Percentiles rank a stretch among this genome's conserved stretches.
These are phyloP conservation scores for Geranium brycei DNA, from an alignment of 345 rosid genomes.

Conservation along the genomic window DNA sequence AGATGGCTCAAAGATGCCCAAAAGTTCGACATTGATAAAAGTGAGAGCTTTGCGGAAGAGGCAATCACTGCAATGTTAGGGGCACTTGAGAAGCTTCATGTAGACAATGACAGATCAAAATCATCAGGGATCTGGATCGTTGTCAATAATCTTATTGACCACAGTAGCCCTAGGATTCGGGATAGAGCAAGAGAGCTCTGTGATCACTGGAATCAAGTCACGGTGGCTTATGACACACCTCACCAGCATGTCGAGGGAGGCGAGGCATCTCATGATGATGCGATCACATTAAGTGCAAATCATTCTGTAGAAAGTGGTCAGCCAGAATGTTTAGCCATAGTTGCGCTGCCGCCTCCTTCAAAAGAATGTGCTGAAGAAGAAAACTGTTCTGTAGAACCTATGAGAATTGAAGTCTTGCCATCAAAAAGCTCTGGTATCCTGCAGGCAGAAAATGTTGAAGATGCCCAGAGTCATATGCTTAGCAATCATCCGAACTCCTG, in stretches of 20 bases:
- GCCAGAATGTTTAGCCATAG: slow-evolving; percentile 21
- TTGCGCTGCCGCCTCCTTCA: slow-evolving; percentile 22
- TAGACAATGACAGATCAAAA: slow-evolving; percentile 45
- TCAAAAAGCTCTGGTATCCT: slow-evolving; percentile 23
- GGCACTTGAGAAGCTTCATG: slow-evolving; percentile 61
- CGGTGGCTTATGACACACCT: slow-evolving; percentile 15
- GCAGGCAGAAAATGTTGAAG: slow-evolving; percentile 25
- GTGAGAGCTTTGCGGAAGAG: slow-evolving; percentile 52
- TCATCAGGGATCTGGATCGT: slow-evolving; percentile 71
- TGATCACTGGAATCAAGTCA: slow-evolving; percentile 43
- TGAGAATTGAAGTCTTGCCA: slow-evolving; percentile 20
- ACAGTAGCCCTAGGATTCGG: slow-evolving; percentile 46
- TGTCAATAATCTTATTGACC: slow-evolving; percentile 59
- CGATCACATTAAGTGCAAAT: background rate
- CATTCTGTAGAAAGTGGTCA: slow-evolving; percentile 13
- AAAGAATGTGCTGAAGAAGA: slow-evolving; percentile 25
- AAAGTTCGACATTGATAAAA: slow-evolving; percentile 24
- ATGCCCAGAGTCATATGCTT: slow-evolving; percentile 21
- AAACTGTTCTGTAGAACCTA: slow-evolving; percentile 23
- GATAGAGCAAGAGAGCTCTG: slow-evolving; percentile 53
- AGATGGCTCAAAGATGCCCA: slow-evolving; percentile 71
- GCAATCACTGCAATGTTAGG: slow-evolving; percentile 52
- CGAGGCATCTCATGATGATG: slow-evolving; percentile 19
- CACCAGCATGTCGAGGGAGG: slow-evolving; percentile 17
- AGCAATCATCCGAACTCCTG: slow-evolving; percentile 16